A percentile compares a stretch with the other conserved stretches of the same genome.
These are phyloP conservation scores for Sicyos baderoa DNA, from an alignment of 306 rosid species.

Conservation along the genomic window DNA sequence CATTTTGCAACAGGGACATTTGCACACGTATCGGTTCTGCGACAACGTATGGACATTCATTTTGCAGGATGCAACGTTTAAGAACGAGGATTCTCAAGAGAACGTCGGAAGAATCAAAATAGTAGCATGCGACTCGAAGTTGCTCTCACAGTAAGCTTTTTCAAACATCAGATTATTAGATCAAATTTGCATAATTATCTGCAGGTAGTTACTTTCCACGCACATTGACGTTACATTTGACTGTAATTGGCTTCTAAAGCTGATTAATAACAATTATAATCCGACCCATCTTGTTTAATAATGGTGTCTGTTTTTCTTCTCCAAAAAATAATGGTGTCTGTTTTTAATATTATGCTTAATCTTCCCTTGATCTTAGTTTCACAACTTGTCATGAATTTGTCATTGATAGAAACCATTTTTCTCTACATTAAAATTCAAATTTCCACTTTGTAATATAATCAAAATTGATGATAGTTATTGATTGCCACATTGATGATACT, in stretches of 20 bases:
- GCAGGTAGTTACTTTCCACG: not conserved
- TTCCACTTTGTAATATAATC: too few relatives aligned
- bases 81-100: constrained; percentile 64
- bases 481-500: too few relatives aligned
- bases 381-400: too few relatives aligned
- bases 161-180: not conserved
- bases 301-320: constrained; percentile 4
- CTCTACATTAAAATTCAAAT: not conserved
- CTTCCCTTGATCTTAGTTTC: too few relatives aligned
- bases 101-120: constrained; percentile 64
- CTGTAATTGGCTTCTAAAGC: not conserved
- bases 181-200: not conserved
- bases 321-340: constrained; percentile 12
- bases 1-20: constrained; percentile 69
- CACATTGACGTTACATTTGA: constrained; percentile 4
- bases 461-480: not conserved
- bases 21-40: constrained; percentile 92
- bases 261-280: constrained; percentile 5
- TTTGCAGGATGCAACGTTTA: constrained; percentile 54
- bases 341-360: not conserved
- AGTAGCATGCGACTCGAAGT: constrained; percentile 91
- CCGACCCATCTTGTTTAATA: not conserved
- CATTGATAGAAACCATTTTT: not conserved
- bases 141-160: constrained; percentile 55
- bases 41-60: constrained; percentile 98